Evolutionary conservation across 495 filamentous ascomycete species (phyloP), one percentile per base, ranked within the genome.

Genomic region (Aspergillus saccharolyticus): DNA sequence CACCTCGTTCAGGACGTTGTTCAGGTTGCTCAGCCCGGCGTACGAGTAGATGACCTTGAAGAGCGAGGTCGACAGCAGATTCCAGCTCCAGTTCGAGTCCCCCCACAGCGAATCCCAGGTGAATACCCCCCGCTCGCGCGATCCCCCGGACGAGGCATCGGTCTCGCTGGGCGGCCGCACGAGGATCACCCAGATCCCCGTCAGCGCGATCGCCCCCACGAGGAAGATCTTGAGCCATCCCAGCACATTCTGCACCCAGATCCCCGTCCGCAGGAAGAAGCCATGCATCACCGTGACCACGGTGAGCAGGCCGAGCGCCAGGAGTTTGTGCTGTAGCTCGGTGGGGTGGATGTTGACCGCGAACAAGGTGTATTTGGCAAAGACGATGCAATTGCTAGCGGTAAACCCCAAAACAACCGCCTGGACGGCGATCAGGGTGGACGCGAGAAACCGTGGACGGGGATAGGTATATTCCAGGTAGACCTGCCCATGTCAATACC

Each of bases 391-490:
- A 44, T 78, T 78, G 47, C 70, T 74, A 0, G 73, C 75, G 0
- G 85, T 88, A 58, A 90, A 90, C 0, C 87, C 87, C 1, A 90
- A 70, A 0, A 90, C 66, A 15, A 91, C 80, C 2, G 85, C 80
- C 47, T 89, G 83, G 6, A 85, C 78, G 1, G 85, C 85, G 42
- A 91, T 71, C 46, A 90, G 65, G 0, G 81, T 85, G 3, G 86
- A 86, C 0, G 85, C 85, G 17, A 92, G 77, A 61, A 87, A 89
- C 16, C 79, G 79, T 2, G 89, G 88, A 21, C 74, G 74, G 0
- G 79, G 83, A 70, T 90, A 92, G 0, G 85, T 84, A 68, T 85
- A 88, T 62, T 92, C 88, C 53, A 91, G 80, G 60, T 92, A 92
- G 25, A 90, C 72, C 70, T 72, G 42, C 4, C 25, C 33, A 46